Percentiles rank a stretch among this genome's conserved stretches.
Conservation (phyloP, 2,329 filamentous ascomycete genomes). For the Bimuria novae-zelandiae region DNA sequence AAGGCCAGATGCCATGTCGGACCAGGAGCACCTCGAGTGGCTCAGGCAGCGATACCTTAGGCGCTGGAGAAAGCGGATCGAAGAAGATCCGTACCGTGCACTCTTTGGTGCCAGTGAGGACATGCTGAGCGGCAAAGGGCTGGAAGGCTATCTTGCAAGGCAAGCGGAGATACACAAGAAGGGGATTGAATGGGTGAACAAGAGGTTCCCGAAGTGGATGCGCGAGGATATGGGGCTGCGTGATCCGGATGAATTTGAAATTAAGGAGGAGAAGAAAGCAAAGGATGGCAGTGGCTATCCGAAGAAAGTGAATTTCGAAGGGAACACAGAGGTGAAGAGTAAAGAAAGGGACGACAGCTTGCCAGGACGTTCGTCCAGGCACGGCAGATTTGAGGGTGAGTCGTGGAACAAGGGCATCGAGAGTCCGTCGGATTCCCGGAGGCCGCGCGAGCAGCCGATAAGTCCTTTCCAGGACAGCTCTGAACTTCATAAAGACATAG, state of each 20-base stretch:
- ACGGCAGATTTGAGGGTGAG: slow-evolving; percentile 22
- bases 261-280: background rate
- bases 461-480: background rate
- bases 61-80: slow-evolving; percentile 36
- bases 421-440: slow-evolving; percentile 40
- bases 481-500: background rate
- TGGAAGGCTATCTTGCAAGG: slow-evolving; percentile 8
- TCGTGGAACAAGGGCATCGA: slow-evolving; percentile 23
- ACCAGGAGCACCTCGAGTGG: slow-evolving; percentile 39
- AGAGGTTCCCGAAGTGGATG: slow-evolving; percentile 40
- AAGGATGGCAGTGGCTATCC: slow-evolving; percentile 11
- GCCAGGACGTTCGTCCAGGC: slow-evolving; percentile 20
- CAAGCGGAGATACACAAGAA: background rate
- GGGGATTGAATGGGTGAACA: slow-evolving; percentile 38
- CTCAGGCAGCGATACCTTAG: slow-evolving; percentile 33
- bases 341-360: slow-evolving; percentile 17
- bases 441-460: slow-evolving; percentile 18
- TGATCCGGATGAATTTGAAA: slow-evolving; percentile 1
- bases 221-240: slow-evolving; percentile 28
- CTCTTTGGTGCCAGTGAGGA: slow-evolving; percentile 49
- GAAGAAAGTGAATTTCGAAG: slow-evolving; percentile 19
- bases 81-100: slow-evolving; percentile 49
- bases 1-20: slow-evolving; percentile 30
- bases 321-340: background rate
- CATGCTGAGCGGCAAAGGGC: slow-evolving; percentile 38